Evolutionary conservation across 1,139 yeast genomes (phyloP), one percentile per base, ranked within the genome.

Genomic region (Taiozyma sp.): DNA sequence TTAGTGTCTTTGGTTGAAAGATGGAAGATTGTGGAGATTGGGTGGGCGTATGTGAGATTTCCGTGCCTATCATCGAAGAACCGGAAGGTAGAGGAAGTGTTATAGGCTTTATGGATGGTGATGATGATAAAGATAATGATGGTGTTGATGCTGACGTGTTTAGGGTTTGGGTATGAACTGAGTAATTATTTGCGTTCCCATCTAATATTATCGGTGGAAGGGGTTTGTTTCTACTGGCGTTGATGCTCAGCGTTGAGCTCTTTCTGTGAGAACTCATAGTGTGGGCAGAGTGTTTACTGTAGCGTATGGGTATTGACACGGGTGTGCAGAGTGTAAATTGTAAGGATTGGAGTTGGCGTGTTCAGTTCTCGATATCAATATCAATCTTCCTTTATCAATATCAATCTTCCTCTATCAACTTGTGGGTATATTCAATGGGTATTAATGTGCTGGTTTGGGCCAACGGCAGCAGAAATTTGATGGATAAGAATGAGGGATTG

Each of bases 1-100:
- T 80, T 54, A 88, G 68, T 5, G 93, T 76, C 63, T 81, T 85
- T 42, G 83, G 70, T 59, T 71, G 77, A 66, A 68, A 78, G 44
- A 63, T 61, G 8, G 63, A 52, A 3, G 59, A 47, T 3, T 52
- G 45, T 24, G 59, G 39, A 1, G 54, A 40, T 13, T 47, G 9
- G 19, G 34, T 34, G 14, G 28, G 35, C 6, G 46, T 34, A 42
- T 51, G 47, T 32, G 48, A 16, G 8, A 45, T 47, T 28, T 45
- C 43, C 21, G 29, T 26, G 22, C 40, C 46, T 22, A 29, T 41
- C 22, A 32, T 43, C 14, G 45, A 22, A 11, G 48, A 14, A 13
- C 44, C 37, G 30, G 42, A 45, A 13, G 37, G 34, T 8, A 19
- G 22, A 19, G 34, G 42, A 9, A 45, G 19, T 3, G 37, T 40